Base-by-base conservation (phyloP, 306 rosid genomes). In the Ceratonia siliqua region DNA sequence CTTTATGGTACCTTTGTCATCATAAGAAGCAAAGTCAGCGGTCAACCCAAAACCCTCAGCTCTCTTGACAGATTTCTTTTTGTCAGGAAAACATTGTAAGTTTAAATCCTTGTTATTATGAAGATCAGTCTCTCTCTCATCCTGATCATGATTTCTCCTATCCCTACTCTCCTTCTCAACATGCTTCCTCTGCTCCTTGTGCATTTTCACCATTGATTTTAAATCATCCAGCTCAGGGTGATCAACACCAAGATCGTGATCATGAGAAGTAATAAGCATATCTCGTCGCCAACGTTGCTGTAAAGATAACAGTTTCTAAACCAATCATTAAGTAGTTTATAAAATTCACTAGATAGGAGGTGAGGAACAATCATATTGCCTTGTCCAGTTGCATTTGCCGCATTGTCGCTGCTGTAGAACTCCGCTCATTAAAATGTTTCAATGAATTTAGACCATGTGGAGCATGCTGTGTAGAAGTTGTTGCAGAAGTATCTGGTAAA, bases 231-330 rank as follows among this genome's bases (percentile, higher is more conserved):
- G 72, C 68, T 90, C 92, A 68, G 89, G 84, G 77, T 58, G 85
- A 54, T 90, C 91, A 86, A 87, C 90, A 81, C 90, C 81, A 62
- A 79, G 78, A 86, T 90, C 89, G 32, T 57, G 87, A 73, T 92
- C 93, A 76, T 83, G 93, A 56, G 91, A 77, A 64, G 83, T 18
- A 54, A 54, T 54, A 55, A 84, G 82, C 73, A 88, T 86, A 53
- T 92, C 96, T 72, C 84, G 89, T 79, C 92, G 91, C 39, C 43
- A 59, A n/a, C 90, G 92, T 67, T 82, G 89, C 91, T 84, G 90
- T 68, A 77, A 76, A 78, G 83, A 54, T 62, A 22, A 56, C 56
- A 59, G 65, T 64, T 69, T 28, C 30, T 53, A 72, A 71, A 20
- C 54, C 75, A 70, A 75, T 57, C 43, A 72, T 66, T 62, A 69